A percentile compares a stretch with the other conserved stretches of the same genome.
Conservation (phyloP, 1,284 basidiomycete species). For the Cryptococcus maquisensis region DNA sequence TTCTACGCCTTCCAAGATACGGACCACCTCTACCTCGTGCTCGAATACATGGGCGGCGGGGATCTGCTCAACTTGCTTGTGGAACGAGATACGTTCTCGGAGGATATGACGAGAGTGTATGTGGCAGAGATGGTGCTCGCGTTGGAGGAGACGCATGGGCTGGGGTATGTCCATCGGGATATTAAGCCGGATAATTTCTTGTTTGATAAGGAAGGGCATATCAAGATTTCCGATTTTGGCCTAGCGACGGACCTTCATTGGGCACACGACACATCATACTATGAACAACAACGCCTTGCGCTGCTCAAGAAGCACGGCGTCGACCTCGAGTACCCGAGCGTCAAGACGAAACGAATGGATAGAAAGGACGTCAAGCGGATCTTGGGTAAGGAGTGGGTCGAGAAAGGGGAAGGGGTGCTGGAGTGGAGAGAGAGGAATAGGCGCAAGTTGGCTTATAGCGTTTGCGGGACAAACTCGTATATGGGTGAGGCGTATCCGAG, state of each 20-base stretch:
- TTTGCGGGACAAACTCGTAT: constrained; percentile 79
- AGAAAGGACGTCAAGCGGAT: constrained; percentile 70
- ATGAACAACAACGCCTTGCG: constrained; percentile 86
- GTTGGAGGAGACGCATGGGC: constrained; percentile 86
- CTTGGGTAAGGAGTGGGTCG: constrained; percentile 65
- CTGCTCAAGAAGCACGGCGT: constrained; percentile 89
- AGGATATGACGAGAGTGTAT: constrained; percentile 91
- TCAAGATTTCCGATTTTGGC: constrained; percentile 93
- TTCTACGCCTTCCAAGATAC: constrained; percentile 75
- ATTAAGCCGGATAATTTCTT: constrained; percentile 97
- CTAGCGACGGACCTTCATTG: constrained; percentile 63
- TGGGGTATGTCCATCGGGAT: constrained; percentile 95
- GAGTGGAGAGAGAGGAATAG: constrained; percentile 93
- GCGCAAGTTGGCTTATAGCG: constrained; percentile 89
- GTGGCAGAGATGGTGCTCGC: constrained; percentile 98
- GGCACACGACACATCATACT: constrained; percentile 89
- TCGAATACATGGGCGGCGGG: constrained; percentile 93
- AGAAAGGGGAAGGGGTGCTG: constrained; percentile 67
- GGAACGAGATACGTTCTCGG: constrained; percentile 87
- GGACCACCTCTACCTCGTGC: constrained; percentile 87
- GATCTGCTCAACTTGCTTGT: constrained; percentile 94
- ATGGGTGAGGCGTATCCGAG: constrained; percentile 56
- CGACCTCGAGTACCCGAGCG: constrained; percentile 70
- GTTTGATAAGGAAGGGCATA: constrained; percentile 86
- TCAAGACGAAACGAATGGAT: constrained; percentile 65